These are phyloP conservation scores for Raffaelea albimanens DNA, from an alignment of 2,329 filamentous ascomycete genomes.

Conservation along the genomic window DNA sequence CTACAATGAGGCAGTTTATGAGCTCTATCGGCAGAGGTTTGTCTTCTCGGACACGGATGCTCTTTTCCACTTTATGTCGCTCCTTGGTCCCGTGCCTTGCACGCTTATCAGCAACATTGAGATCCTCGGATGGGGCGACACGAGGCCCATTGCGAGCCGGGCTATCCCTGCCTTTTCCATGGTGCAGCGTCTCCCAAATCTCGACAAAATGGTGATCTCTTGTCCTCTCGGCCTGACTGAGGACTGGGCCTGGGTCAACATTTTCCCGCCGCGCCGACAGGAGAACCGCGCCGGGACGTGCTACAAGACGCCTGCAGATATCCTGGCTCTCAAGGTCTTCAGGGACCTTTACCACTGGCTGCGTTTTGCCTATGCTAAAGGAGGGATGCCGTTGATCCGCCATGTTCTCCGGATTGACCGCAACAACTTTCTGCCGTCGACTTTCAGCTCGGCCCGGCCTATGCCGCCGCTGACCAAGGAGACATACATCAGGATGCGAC, in stretches of 20 bases:
- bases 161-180: background rate
- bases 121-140: slow-evolving; percentile 2
- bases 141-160: background rate
- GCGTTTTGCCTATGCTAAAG: background rate
- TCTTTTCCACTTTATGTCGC: background rate
- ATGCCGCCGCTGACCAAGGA: background rate
- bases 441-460: background rate
- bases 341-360: slow-evolving; percentile 2
- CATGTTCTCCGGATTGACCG: background rate
- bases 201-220: background rate
- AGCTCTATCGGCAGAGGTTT: slow-evolving; percentile 4
- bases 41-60: background rate
- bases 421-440: background rate
- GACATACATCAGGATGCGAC: background rate
- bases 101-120: background rate
- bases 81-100: background rate
- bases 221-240: background rate
- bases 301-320: background rate
- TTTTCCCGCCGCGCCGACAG: background rate
- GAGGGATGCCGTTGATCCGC: background rate
- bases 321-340: slow-evolving; percentile 3
- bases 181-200: background rate
- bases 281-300: background rate
- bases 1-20: background rate
- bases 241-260: slow-evolving; percentile 5